phyloP scores from a whole-genome alignment of 2,329 filamentous ascomycete genomes.

The Anthostomella pinea region DNA sequence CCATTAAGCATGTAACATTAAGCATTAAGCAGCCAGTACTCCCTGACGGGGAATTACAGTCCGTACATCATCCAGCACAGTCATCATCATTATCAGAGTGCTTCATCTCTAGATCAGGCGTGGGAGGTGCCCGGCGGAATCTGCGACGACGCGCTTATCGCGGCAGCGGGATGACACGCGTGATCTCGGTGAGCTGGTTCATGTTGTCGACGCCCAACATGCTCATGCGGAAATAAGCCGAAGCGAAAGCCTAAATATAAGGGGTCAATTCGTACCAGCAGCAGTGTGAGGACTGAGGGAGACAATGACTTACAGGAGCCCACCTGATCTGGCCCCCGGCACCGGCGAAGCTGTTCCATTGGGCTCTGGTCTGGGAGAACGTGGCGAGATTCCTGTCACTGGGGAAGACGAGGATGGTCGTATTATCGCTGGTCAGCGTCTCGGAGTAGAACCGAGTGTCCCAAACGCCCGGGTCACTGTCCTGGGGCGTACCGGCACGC shows the following conservation, averaged over 20 bases:
- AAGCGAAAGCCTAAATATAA: slow-evolving; percentile 32
- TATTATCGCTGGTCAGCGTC: slow-evolving; percentile 31
- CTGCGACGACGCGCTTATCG: slow-evolving; percentile 4
- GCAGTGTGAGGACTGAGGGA: background rate
- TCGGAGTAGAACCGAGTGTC: slow-evolving; percentile 49
- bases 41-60: too few species aligned
- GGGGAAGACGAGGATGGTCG: slow-evolving; percentile 32
- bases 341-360: slow-evolving; percentile 26
- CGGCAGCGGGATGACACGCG: slow-evolving; percentile 34
- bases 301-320: slow-evolving; percentile 22
- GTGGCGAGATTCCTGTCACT: slow-evolving; percentile 29
- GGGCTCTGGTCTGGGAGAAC: slow-evolving; percentile 16
- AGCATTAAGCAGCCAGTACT: too few species aligned
- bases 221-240: slow-evolving; percentile 42
- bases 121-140: background rate
- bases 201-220: slow-evolving; percentile 44
- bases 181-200: slow-evolving; percentile 43
- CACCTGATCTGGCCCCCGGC: slow-evolving; percentile 18
- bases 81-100: too few species aligned
- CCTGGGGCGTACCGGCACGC: slow-evolving; percentile 40
- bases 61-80: too few species aligned
- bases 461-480: slow-evolving; percentile 48
- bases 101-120: background rate
- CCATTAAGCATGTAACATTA: too few species aligned
- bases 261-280: slow-evolving; percentile 1